Evolutionary conservation across 164 flowering plant genomes (phyloP), one percentile per base, ranked within the genome.

Genomic region (Vitis riparia): DNA sequence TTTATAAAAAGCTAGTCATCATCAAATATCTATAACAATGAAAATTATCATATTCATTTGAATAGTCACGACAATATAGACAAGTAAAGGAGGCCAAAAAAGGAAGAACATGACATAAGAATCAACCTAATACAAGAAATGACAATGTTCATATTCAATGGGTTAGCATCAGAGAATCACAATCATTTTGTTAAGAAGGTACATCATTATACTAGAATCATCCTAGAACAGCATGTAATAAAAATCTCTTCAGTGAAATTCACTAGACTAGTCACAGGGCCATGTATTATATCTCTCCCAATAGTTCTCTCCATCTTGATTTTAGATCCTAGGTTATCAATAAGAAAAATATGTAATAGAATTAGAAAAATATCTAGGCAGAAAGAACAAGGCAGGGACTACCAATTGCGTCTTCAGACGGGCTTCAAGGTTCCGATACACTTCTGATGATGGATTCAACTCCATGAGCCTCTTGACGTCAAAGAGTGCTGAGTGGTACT

Each of bases 381-480:
- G 27, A 58, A 15, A 56, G 63, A 56, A 58, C 9, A 29, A 55
- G 8, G 16, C 15, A 70, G 51, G 23, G 55, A 44, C 11, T 89
- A 94, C 99, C 93, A 92, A 59, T 77, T 95, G 98, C 59, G 97
- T 88, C 89, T 78, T 93, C 73, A 95, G 73, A 47, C 97, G 92
- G 23, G 93, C 79, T 66, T 91, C 86, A 76, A 95, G 87, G 66
- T 90, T 87, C 44, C 67, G 86, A 80, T 93, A 95, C 27, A 90
- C 91, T 68, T 95, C 97, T 53, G 98, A 91, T 27, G 90, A 82
- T 8, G 99, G 94, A 68, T 91, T 88, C 76, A 93, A 71, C 72
- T 95, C 98, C 66, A 93, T 77, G 23, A 95, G 93, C 71, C 93
- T 80, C 75, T 84, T 90, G 71, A 93, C 99, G 83, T 95, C 98